Percentiles rank a stretch among this genome's conserved stretches.
These are phyloP conservation scores for Chlorella sp. DNA, from an alignment of 139 green algal species.

Conservation along the genomic window DNA sequence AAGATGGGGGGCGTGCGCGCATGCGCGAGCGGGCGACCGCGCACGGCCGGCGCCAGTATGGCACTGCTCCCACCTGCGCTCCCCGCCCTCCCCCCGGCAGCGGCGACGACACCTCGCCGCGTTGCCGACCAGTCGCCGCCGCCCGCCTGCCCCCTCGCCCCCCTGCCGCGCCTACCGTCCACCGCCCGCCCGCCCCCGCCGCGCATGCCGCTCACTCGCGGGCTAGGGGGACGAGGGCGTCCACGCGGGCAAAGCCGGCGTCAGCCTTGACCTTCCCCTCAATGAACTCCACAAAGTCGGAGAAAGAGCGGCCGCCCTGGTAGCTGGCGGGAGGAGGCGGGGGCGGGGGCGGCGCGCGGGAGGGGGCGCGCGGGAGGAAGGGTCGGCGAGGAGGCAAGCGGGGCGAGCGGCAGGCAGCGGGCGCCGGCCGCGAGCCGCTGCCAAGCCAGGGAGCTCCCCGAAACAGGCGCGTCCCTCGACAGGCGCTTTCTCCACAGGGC, in stretches of 20 bases:
- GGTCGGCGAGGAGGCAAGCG: background rate
- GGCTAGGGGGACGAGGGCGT: slow-evolving; percentile 36
- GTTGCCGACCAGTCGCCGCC: no score
- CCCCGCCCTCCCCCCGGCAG: no score
- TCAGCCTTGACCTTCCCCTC: slow-evolving; percentile 67
- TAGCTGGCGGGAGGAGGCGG: slow-evolving; percentile 57
- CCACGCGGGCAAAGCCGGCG: slow-evolving; percentile 65
- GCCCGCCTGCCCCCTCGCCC: no score
- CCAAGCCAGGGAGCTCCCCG: background rate
- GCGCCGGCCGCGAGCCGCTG: background rate
- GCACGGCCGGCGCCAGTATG: no score
- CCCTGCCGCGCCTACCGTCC: background rate
- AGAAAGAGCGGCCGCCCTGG: slow-evolving; percentile 54
- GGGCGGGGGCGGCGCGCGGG: background rate
- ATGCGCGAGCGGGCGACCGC: no score
- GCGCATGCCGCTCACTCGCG: slow-evolving; percentile 1
- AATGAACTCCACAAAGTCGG: slow-evolving; percentile 76
- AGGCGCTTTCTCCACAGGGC: background rate
- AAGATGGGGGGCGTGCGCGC: no score
- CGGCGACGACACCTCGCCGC: no score
- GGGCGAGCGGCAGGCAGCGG: background rate
- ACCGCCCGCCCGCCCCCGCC: no score
- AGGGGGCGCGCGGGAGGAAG: background rate
- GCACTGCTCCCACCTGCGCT: no score
- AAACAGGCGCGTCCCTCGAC: background rate